These are phyloP conservation scores for Seiridium cupressi DNA, from an alignment of 2,329 filamentous ascomycete species.

Conservation along the genomic window DNA sequence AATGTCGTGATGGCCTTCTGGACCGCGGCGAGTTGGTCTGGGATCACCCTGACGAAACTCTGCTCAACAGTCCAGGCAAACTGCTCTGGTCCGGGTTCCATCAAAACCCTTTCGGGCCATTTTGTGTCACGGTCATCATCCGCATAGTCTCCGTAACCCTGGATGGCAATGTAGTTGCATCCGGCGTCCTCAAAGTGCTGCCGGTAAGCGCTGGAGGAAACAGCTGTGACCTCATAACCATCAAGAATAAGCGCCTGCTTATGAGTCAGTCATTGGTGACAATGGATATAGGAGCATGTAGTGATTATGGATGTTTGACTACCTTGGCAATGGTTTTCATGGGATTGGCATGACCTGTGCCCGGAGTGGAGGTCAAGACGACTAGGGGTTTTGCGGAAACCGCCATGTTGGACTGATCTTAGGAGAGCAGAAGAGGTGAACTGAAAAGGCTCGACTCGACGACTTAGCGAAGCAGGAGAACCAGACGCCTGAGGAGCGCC, in stretches of 20 bases:
- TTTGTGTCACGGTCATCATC: conserved; percentile 8
- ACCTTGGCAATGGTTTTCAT: conserved; percentile 7
- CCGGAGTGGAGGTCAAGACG: conserved; percentile 7
- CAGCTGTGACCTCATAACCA: conserved; percentile 9
- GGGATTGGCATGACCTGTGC: conserved; percentile 6
- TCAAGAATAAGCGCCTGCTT: conserved; percentile 4
- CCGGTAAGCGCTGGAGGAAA: conserved; percentile 8
- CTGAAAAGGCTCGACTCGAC: background rate
- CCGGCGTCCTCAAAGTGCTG: background rate
- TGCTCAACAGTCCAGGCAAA: conserved; percentile 8
- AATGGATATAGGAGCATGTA: background rate
- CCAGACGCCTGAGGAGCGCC: background rate
- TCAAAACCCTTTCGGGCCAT: conserved; percentile 5
- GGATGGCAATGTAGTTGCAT: conserved; percentile 5
- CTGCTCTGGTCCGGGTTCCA: conserved; percentile 5
- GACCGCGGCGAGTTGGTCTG: conserved; percentile 7
- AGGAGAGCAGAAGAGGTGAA: background rate
- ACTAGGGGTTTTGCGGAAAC: background rate
- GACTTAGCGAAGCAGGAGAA: background rate
- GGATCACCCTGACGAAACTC: conserved; percentile 7
- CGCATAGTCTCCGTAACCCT: conserved; percentile 8
- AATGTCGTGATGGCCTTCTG: conserved; percentile 5
- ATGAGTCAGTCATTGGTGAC: background rate
- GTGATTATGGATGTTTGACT: background rate
- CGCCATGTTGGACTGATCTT: background rate